Base-by-base conservation (phyloP, 1,284 basidiomycete genomes). In the Mrakiaceae sp. region DNA sequence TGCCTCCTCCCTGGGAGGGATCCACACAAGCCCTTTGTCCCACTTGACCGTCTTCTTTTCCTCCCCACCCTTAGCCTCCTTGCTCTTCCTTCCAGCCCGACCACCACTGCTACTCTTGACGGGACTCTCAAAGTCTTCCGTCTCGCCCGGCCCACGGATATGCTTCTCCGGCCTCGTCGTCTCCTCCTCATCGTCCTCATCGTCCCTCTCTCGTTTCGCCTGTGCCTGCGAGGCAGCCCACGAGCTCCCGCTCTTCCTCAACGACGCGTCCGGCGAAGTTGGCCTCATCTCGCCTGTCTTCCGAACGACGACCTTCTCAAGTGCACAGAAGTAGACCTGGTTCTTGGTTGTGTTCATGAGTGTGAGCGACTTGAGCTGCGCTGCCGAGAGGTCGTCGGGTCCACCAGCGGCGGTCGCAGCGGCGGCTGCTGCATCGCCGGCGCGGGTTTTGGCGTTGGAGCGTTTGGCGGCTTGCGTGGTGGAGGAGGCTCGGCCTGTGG, bases 301-400 rank as follows among this genome's bases (percentile, higher is more conserved):
- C n/a, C 65, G 61, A 16, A 66, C 58, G 61, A 66, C 65, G 11
- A 60, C 49, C 62, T 63, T 63, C 46, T 63, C 62, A 6, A 66
- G 27, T 27, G 65, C 60, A 10, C 51, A 63, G 42, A 66, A 66
- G 49, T 63, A 63, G 42, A 58, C 62, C 44, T 63, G 61, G 54
- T 66, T 66, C 55, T 55, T 51, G n/a, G 50, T 62, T 47, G 65
- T 66, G 49, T 66, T 63, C n/a, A 58, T 43, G 42, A 59, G 58
- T n/a, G 65, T 66, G 40, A 66, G 42, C 12, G 51, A 56, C 51
- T 61, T 52, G 39, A 65, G 64, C 48, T 65, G 51, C n/a, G 64
- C 64, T 10, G 47, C 58, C 10, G 64, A 64, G 50, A 64, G 43
- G 4, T 58, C 16, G 8, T 58, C 63, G 39, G 60, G 11, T 27